phyloP scores from a whole-genome alignment of 2,329 filamentous ascomycete species.

The Capronia coronata region DNA sequence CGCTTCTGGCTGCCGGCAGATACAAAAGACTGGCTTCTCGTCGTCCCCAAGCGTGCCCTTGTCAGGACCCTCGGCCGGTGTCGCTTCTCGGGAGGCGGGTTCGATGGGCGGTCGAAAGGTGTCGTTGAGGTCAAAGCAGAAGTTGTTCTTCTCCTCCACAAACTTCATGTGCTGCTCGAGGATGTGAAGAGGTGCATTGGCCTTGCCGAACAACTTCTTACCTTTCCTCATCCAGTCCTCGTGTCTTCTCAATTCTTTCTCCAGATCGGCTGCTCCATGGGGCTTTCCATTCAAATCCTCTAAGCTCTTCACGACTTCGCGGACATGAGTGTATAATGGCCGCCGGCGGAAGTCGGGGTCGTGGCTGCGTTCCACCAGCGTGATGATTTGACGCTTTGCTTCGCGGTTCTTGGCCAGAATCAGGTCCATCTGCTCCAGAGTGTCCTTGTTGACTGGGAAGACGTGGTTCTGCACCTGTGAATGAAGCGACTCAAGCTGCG shows the following conservation, averaged over 20 bases:
- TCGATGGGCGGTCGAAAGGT: conserved; percentile 86
- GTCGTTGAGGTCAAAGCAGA: conserved; percentile 87
- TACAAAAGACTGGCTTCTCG: conserved; percentile 84
- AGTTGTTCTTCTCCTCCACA: conserved; percentile 78
- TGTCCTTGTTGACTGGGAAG: conserved; percentile 76
- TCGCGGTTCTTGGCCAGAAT: conserved; percentile 95
- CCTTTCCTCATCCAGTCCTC: conserved; percentile 99
- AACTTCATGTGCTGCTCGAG: conserved; percentile 90
- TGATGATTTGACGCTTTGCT: conserved; percentile 79
- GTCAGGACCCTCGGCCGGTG: conserved; percentile 51
- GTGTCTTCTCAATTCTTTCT: conserved; percentile 87
- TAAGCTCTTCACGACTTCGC: conserved; percentile 78
- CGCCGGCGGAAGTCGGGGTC: conserved; percentile 68
- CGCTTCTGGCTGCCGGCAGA: conserved; percentile 85
- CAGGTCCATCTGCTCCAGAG: conserved; percentile 73
- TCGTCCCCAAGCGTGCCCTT: conserved; percentile 47
- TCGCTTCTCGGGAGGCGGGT: conserved; percentile 78
- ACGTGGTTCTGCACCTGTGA: conserved; percentile 58
- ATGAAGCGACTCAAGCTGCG: conserved; percentile 86
- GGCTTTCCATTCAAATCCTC: conserved; percentile 91
- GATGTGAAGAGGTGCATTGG: conserved; percentile 93
- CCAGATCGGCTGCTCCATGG: conserved; percentile 80
- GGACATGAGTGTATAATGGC: conserved; percentile 83
- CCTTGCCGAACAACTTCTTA: conserved; percentile 96
- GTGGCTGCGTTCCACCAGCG: conserved; percentile 70